Base-by-base conservation (phyloP, 1,284 basidiomycete genomes). In the Boletus sp. region DNA sequence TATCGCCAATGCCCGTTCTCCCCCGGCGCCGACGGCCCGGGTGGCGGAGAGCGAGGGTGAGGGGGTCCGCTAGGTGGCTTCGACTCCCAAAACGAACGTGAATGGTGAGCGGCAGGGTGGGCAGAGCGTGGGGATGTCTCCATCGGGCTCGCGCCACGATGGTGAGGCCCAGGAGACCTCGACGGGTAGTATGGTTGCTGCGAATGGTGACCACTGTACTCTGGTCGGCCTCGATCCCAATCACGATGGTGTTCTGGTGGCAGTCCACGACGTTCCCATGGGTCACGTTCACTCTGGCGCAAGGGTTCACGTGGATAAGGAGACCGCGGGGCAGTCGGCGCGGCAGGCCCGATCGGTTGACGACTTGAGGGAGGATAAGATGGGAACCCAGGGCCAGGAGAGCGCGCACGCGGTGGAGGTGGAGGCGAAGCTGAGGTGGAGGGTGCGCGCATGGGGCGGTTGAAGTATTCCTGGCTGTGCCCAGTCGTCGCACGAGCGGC, bases 371-470 rank as follows among this genome's bases (percentile, higher is more conserved):
- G 61, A 2, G 74, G 69, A 45, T 77, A 80, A 1, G 59, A 50
- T 25, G 68, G 72, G 62, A 75, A 80, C 0, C 70, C 59, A 0
- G 72, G 69, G 17, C 68, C 72, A 8, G 79, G 74, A 1, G 77
- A 80, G 9, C 74, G 73, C 66, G 50, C 76, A 70, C 49, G 65
- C 60, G 54, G 57, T 25, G 48, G 67, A 30, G 72, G 74, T n/a
- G 73, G 69, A n/a, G 78, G 75, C 1, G 83, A 82, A 2, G 69
- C 68, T 2, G 81, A 82, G 10, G 78, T 68, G 2, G 83, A 84
- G 1, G 72, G 69, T 6, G 76, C 71, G 1, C 70, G 72, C 30
- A 68, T 60, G 14, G 68, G 71, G 23, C 71, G 69, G n/a, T 75
- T 73, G 54, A 78, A 81, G 41, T 77, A 70, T 25, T 84, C 82